These are phyloP conservation scores for Kazachstania africana DNA, from an alignment of 805 yeast species.

Conservation along the genomic window DNA sequence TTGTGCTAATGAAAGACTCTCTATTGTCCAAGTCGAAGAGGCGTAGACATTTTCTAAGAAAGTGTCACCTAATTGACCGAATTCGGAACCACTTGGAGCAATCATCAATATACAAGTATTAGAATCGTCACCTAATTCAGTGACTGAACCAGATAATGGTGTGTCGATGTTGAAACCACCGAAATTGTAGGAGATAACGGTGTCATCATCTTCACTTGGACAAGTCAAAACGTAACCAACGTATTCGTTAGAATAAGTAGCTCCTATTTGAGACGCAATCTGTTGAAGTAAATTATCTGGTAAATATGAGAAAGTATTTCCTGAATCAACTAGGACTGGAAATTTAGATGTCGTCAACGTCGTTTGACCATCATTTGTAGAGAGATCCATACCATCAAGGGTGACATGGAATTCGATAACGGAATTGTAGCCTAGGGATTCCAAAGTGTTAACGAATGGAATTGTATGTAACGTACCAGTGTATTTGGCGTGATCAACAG, in stretches of 20 bases:
- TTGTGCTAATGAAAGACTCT: conserved; percentile 40
- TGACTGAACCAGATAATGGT: conserved; percentile 31
- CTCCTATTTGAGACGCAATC: conserved; percentile 23
- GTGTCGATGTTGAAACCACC: conserved; percentile 39
- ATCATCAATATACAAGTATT: neutral
- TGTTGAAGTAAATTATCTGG: conserved; percentile 28
- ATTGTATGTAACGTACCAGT: conserved; percentile 36
- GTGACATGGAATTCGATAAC: conserved; percentile 39
- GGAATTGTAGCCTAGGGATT: conserved; percentile 10
- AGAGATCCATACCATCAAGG: conserved; percentile 29
- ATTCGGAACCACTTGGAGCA: neutral
- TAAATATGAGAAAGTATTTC: conserved; percentile 40
- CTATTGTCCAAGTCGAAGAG: conserved; percentile 53
- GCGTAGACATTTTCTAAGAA: conserved; percentile 46
- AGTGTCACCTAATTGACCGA: conserved; percentile 33
- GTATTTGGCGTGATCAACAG: conserved; percentile 44
- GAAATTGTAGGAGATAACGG: conserved; percentile 3
- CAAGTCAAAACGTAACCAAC: conserved; percentile 37
- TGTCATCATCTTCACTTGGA: conserved; percentile 11
- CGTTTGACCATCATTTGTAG: conserved; percentile 15
- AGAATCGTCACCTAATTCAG: conserved; percentile 5
- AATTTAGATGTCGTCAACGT: conserved; percentile 14
- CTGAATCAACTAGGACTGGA: conserved; percentile 44
- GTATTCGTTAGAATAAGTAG: conserved; percentile 26
- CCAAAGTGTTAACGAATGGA: conserved; percentile 36